Conservation (phyloP, 257 asterid genomes). For the Euphrasia confusa region DNA sequence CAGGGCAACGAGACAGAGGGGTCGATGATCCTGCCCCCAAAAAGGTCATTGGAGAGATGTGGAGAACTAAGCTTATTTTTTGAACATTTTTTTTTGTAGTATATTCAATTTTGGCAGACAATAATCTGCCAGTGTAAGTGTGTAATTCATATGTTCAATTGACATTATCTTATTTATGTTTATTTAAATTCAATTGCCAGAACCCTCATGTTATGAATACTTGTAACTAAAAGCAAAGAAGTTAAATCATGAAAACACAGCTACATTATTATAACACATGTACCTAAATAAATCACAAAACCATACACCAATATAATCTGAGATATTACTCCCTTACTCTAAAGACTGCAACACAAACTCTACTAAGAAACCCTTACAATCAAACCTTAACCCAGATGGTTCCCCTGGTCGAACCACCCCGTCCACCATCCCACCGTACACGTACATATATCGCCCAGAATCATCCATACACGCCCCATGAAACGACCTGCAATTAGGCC, state of each 20-base stretch:
- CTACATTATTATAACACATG: no score
- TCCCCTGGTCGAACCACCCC: conserved; percentile 53
- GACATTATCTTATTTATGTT: not conserved
- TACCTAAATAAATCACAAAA: not conserved
- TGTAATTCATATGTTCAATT: not conserved
- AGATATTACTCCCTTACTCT: not conserved
- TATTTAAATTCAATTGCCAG: not conserved
- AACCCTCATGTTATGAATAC: not conserved
- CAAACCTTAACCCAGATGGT: conserved; percentile 65
- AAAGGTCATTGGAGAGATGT: conserved; percentile 58
- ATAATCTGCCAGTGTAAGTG: not conserved
- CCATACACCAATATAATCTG: not conserved
- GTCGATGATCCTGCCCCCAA: conserved; percentile 68
- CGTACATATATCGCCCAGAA: conserved; percentile 60
- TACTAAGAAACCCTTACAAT: conserved; percentile 58
- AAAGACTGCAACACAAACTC: conserved; percentile 40
- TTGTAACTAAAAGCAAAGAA: not conserved
- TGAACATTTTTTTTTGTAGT: not conserved
- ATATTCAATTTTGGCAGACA: not conserved
- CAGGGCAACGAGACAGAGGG: conserved; percentile 83
- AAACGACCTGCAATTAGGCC: conserved; percentile 63
- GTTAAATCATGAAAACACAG: no score
- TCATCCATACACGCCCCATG: conserved; percentile 83
- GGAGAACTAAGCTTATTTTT: conserved; percentile 50
- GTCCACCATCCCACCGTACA: conserved; percentile 92